Evolutionary conservation across 2,329 filamentous ascomycete species (phyloP), one percentile per base, ranked within the genome.

Genomic region (Fusarium cyanostomum): DNA sequence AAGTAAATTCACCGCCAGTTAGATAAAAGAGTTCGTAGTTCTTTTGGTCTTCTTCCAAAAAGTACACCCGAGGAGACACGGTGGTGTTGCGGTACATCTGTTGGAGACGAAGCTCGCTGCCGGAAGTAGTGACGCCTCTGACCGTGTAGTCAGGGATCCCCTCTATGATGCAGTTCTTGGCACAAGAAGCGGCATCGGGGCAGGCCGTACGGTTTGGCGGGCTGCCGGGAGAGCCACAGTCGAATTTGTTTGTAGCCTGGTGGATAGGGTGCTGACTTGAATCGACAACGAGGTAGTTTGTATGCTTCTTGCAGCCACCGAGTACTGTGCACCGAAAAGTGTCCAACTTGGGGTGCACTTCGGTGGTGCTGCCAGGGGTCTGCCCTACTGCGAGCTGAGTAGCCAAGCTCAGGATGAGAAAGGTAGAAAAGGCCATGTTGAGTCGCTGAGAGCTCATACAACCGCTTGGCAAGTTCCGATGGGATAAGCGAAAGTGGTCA

Each of bases 21-120:
- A 89, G 78, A 59, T 87, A 79, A 72, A 89, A 81, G 70, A 85
- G 80, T 74, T 88, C 77, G 71, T 90, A 90, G 42, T 81, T 81
- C 57, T 80, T 77, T 58, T 86, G 81, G 56, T 81, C 78, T 65
- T 67, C 75, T 56, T 80, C 80, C 68, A 90, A 79, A 13, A 90
- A 78, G 71, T 89, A 90, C 24, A 88, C 75, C 42, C 87, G 81
- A 7, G 85, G 77, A 39, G 67, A 69, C 15, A 73, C 63, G 18
- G 68, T 41, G 6, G 39, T 39, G 26, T 50, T 52, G n/a, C 54
- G 52, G 11, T 51, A 43, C 2, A 54, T 21, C 33, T 67, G 64
- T 27, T 75, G 67, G 7, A 79, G 70, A 8, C 65, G 70, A 15
- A 79, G 68, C 18, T 60, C 60, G 5, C 33, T 56, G 2, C 74